Evolutionary conservation across 345 rosid genomes (phyloP), one percentile per base, ranked within the genome.

Genomic region (Toxicodendron radicans): DNA sequence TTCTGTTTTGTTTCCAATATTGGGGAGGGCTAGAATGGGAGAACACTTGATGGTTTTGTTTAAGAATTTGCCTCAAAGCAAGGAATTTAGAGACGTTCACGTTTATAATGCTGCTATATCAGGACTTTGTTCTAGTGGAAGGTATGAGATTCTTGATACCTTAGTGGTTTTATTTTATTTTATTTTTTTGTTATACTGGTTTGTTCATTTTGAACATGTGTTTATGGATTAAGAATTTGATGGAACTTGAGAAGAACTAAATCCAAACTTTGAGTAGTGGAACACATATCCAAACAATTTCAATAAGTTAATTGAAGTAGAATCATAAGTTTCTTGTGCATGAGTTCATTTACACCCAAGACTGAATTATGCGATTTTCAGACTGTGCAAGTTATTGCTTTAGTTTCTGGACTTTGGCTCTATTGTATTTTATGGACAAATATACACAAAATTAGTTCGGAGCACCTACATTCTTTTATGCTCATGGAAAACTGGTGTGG

Each of bases 21-120:
- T 94, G 67, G 98, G 97, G 38, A 84, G 75, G 72, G 81, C 87
- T 33, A 70, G 84, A 32, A 80, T 89, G 97, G 95, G 87, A 5
- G 88, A 80, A 71, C 46, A 79, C 9, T 66, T 94, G 83, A 65
- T 89, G 78, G 69, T 85, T 71, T 80, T 92, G 51, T 79, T 92
- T n/a, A 64, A 76, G 64, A 91, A 88, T 75, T 80, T 95, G 81
- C 97, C 97, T 9, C 77, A 75, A 75, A 80, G 58, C 79, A 82
- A 81, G 70, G 89, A 82, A 72, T 88, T 88, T 33, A 64, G 82
- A 73, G 93, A 87, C 71, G 92, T 82, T 71, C 93, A 82, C 81
- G 92, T 91, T 74, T 95, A 85, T 18, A 91, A 89, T 82, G 85
- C 97, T 70, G 88, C 90, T 72, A 86, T 95, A 69, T 92, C 97